These are phyloP conservation scores for Excoecaria agallocha DNA, from an alignment of 345 rosid genomes.

Conservation along the genomic window DNA sequence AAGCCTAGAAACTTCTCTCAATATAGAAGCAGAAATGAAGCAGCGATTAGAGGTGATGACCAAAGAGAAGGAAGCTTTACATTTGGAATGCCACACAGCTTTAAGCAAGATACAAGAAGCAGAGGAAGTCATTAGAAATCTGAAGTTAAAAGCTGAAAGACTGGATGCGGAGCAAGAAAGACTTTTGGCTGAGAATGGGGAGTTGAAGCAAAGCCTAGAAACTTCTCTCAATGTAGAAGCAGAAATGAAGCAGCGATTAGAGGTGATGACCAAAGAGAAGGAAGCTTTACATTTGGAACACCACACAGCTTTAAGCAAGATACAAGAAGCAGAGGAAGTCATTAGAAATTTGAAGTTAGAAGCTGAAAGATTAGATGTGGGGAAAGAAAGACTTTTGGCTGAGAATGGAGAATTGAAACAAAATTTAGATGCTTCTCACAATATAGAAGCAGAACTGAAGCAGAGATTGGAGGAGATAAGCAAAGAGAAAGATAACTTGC, in stretches of 20 bases:
- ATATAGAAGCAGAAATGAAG: constrained; percentile 41
- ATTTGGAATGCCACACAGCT: constrained; percentile 21
- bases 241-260: constrained; percentile 31
- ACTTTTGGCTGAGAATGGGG: constrained; percentile 45
- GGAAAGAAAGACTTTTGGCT: constrained; percentile 35
- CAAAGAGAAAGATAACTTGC: constrained; percentile 22
- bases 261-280: constrained; percentile 23
- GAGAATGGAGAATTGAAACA: constrained; percentile 49
- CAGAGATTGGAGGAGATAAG: constrained; percentile 28
- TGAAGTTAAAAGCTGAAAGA: constrained; percentile 57
- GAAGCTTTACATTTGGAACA: constrained; percentile 38
- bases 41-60: constrained; percentile 22
- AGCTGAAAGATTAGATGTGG: constrained; percentile 44
- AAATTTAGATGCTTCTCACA: constrained; percentile 42
- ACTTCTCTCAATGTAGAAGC: constrained; percentile 41
- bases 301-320: constrained; percentile 28
- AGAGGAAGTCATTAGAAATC: constrained; percentile 37
- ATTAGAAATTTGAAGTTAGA: constrained; percentile 49
- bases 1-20: constrained; percentile 41
- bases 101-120: constrained; percentile 44
- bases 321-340: constrained; percentile 50
- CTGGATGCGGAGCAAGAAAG: constrained; percentile 40
- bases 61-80: constrained; percentile 40
- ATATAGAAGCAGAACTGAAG: constrained; percentile 41
- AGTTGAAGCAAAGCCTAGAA: constrained; percentile 44